Conservation (phyloP, 352 stramenopile species). For the Globisporangium abappressorium region DNA sequence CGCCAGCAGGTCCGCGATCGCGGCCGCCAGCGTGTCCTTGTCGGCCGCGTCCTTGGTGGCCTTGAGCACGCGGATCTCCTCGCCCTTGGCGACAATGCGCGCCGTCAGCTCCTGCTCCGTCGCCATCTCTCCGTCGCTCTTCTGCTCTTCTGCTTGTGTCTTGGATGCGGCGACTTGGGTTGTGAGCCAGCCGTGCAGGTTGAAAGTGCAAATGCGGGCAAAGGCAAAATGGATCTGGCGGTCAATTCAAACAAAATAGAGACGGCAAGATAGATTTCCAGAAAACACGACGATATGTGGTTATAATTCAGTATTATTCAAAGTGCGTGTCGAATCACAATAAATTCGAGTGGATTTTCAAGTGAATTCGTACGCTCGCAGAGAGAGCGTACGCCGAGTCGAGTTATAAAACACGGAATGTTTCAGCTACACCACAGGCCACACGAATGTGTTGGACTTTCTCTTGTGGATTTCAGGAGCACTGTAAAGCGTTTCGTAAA, state of each 20-base stretch:
- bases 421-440: not conserved
- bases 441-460: slow-evolving; percentile 4
- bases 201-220: not conserved
- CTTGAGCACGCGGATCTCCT: slow-evolving; percentile 76
- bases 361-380: not conserved
- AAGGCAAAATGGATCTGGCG: not conserved
- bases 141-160: not conserved
- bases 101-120: slow-evolving; percentile 54
- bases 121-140: slow-evolving; percentile 22
- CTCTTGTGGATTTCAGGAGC: not conserved
- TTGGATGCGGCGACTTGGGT: slow-evolving; percentile 1
- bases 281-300: not conserved
- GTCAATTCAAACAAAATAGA: not conserved
- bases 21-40: slow-evolving; percentile 45
- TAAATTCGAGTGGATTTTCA: not conserved
- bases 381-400: not conserved
- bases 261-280: not conserved
- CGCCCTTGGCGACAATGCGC: slow-evolving; percentile 62
- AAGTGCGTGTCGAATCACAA: not conserved
- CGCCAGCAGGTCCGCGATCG: slow-evolving; percentile 56
- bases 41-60: slow-evolving; percentile 44
- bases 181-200: not conserved
- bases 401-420: not conserved
- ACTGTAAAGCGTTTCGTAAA: not conserved
- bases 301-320: not conserved